A percentile compares a stretch with the other conserved stretches of the same genome.
These are phyloP conservation scores for Penicillium sp. DNA, from an alignment of 2,329 filamentous ascomycete species.

Conservation along the genomic window DNA sequence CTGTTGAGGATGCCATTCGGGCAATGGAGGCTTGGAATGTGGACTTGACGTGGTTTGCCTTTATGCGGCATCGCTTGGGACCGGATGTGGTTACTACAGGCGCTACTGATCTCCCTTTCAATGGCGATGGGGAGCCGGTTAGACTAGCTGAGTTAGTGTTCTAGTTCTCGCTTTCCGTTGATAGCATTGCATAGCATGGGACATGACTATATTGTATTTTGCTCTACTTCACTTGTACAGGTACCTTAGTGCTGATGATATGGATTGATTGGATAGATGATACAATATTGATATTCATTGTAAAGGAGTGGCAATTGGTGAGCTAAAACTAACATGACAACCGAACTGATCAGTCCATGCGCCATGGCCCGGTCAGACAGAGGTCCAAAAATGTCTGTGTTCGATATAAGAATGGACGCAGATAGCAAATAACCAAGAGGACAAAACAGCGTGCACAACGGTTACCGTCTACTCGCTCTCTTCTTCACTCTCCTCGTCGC, in stretches of 20 bases:
- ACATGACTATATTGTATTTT: background rate
- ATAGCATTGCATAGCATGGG: background rate
- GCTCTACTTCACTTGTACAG: background rate
- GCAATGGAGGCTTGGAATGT: conserved; percentile 38
- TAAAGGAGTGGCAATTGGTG: conserved; percentile 19
- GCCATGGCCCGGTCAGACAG: background rate
- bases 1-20: conserved; percentile 26
- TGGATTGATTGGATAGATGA: background rate
- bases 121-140: conserved; percentile 12
- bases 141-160: conserved; percentile 27
- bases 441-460: background rate
- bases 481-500: conserved; percentile 59
- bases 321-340: conserved; percentile 13
- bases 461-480: conserved; percentile 42
- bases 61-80: conserved; percentile 19
- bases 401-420: background rate
- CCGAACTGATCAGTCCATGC: background rate
- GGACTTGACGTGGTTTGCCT: conserved; percentile 38
- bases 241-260: background rate
- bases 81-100: background rate
- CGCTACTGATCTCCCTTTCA: background rate
- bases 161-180: conserved; percentile 5
- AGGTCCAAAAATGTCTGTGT: background rate
- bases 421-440: conserved; percentile 1
- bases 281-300: background rate